Base-by-base conservation (phyloP, 2,329 filamentous ascomycete genomes). In the Monilinia vaccinii-corymbosi region DNA sequence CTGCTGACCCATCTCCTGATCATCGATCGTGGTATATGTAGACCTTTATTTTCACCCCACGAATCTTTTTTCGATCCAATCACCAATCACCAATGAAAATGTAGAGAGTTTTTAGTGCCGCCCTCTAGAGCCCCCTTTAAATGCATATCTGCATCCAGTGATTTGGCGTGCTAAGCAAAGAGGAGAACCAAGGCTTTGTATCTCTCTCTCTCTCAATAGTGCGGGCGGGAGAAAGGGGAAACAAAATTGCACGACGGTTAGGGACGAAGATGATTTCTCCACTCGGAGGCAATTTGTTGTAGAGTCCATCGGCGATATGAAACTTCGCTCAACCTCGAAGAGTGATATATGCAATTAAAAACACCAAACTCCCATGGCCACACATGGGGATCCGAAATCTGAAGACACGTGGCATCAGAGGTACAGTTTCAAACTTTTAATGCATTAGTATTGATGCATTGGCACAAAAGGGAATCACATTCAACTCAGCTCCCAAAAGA, bases 381-480 rank as follows among this genome's bases (percentile, higher is more conserved):
- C 2, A 23, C n/a, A 14, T 31, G 7, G 5, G n/a, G 8, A 32
- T 9, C 28, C n/a, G 14, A 44, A 16, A 44, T 44, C 23, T 9
- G 16, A 11, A 55, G 25, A 23, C 25, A 18, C 28, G 5, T 44
- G 38, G 45, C 18, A 32, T 36, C 46, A 58, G 28, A 16, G 23
- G 18, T 32, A 8, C 46, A 23, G 4, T 23, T 36, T 31, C n/a
- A 46, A 58, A 28, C 38, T 44, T 31, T 58, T 61, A 40, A 45
- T 59, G 31, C 56, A 42, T 51, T 52, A 25, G 42, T 56, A 49
- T 46, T 56, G n/a, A 57, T 61, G 61, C 62, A 64, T 67, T 69
- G 67, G 61, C 69, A 69, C 67, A 69, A 56, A 70, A 68, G 61
- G 63, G 63, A 66, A 69, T 67, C 56, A n/a, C 28, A 60, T 60